phyloP scores from a whole-genome alignment of 2,329 filamentous ascomycete genomes.

The Trichoderma sp. region DNA sequence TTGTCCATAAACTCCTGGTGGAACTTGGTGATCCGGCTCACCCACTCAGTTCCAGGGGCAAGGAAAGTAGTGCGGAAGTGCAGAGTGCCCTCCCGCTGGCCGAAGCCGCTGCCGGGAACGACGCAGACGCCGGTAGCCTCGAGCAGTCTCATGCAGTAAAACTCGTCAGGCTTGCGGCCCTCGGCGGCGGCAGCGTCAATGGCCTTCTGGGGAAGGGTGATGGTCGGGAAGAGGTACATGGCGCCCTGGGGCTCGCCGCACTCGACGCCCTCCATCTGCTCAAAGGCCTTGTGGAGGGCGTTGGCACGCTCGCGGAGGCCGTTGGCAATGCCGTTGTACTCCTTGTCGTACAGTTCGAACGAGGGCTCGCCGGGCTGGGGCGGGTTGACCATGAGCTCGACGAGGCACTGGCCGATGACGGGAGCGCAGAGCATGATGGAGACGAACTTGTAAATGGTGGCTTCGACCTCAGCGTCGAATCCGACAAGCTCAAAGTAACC shows the following conservation, averaged over 20 bases:
- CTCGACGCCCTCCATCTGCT: slow-evolving; percentile 92
- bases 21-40: slow-evolving; percentile 82
- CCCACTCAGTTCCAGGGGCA: slow-evolving; percentile 94
- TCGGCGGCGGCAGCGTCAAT: slow-evolving; percentile 73
- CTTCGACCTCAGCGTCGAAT: slow-evolving; percentile 82
- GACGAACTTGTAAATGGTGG: slow-evolving; percentile 98
- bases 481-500: slow-evolving; percentile 96
- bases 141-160: slow-evolving; percentile 88
- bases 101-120: slow-evolving; percentile 89
- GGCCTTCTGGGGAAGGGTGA: slow-evolving; percentile 75
- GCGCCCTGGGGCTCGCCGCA: slow-evolving; percentile 88
- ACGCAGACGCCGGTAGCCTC: slow-evolving; percentile 95
- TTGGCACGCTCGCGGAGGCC: slow-evolving; percentile 77
- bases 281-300: slow-evolving; percentile 87
- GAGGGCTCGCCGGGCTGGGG: slow-evolving; percentile 81
- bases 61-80: slow-evolving; percentile 98
- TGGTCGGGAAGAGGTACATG: slow-evolving; percentile 99
- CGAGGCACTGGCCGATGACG: slow-evolving; percentile 92
- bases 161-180: slow-evolving; percentile 79
- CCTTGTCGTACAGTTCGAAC: slow-evolving; percentile 77
- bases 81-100: slow-evolving; percentile 85
- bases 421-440: slow-evolving; percentile 96
- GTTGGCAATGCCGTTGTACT: slow-evolving; percentile 80
- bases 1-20: slow-evolving; percentile 89
- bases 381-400: slow-evolving; percentile 98